These are phyloP conservation scores for Septoria linicola DNA, from an alignment of 2,329 filamentous ascomycete species.

Conservation along the genomic window DNA sequence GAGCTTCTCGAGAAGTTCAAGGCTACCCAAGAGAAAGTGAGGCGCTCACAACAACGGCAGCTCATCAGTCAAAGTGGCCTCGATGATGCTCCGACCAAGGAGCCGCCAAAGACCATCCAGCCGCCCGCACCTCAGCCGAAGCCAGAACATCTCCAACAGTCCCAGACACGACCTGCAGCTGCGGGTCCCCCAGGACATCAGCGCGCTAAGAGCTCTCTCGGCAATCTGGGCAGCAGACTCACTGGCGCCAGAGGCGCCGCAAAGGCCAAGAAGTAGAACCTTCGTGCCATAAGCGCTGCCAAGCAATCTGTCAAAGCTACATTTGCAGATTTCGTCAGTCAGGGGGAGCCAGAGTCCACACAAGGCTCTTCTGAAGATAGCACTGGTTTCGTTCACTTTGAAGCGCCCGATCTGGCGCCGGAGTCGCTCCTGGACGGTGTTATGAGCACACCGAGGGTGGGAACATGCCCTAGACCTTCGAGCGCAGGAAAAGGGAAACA, in stretches of 20 bases:
- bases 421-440: neutral
- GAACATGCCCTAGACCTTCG: neutral
- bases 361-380: neutral
- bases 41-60: slow-evolving; percentile 59
- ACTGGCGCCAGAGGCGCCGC: slow-evolving; percentile 41
- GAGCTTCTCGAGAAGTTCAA: slow-evolving; percentile 95
- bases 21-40: slow-evolving; percentile 80
- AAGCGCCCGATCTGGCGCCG: neutral
- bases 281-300: neutral
- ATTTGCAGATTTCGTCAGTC: neutral
- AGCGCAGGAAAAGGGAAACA: slow-evolving; percentile 5
- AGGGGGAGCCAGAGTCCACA: neutral
- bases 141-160: slow-evolving; percentile 5
- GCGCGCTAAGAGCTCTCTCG: slow-evolving; percentile 43
- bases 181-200: slow-evolving; percentile 22
- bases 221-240: slow-evolving; percentile 47
- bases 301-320: neutral
- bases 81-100: slow-evolving; percentile 30
- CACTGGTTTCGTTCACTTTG: neutral
- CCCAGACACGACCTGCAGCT: slow-evolving; percentile 23
- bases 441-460: neutral
- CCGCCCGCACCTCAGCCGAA: slow-evolving; percentile 18
- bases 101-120: slow-evolving; percentile 10
- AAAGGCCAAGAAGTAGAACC: slow-evolving; percentile 31
- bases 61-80: slow-evolving; percentile 29